A percentile compares a stretch with the other conserved stretches of the same genome.
Evolutionary conservation across 2,329 filamentous ascomycete genomes (phyloP).

Genomic region (Colletotrichum sp.): DNA sequence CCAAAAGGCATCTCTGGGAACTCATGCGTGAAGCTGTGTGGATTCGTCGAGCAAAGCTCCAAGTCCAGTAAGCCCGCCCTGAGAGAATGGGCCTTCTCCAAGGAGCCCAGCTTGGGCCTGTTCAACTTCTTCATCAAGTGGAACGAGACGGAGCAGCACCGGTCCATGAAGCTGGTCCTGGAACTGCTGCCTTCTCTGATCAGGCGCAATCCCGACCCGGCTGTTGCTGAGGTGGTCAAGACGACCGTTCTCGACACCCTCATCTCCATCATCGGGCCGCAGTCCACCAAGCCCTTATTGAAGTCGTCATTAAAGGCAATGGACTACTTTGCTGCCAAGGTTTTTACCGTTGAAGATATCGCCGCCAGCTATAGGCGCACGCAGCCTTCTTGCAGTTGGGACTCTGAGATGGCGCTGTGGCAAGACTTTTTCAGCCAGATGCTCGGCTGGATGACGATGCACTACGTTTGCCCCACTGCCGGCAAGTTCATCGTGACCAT

Average conservation of each 20-base stretch:
- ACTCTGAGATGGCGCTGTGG: slow-evolving; percentile 44
- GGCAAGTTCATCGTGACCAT: slow-evolving; percentile 66
- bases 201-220: slow-evolving; percentile 50
- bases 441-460: slow-evolving; percentile 61
- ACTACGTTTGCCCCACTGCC: slow-evolving; percentile 63
- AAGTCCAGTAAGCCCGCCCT: slow-evolving; percentile 51
- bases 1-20: slow-evolving; percentile 61
- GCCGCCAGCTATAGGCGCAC: slow-evolving; percentile 43
- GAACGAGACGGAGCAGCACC: slow-evolving; percentile 69
- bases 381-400: slow-evolving; percentile 27
- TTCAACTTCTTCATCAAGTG: slow-evolving; percentile 70
- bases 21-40: slow-evolving; percentile 64
- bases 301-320: slow-evolving; percentile 74
- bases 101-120: slow-evolving; percentile 50
- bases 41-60: slow-evolving; percentile 65
- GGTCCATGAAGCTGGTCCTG: slow-evolving; percentile 67
- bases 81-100: slow-evolving; percentile 55
- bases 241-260: slow-evolving; percentile 53
- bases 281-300: slow-evolving; percentile 66
- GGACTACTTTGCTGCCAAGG: slow-evolving; percentile 69
- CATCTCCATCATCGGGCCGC: slow-evolving; percentile 63
- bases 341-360: slow-evolving; percentile 55
- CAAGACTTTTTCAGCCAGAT: slow-evolving; percentile 53
- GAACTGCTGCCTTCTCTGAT: slow-evolving; percentile 61
- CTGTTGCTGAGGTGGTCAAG: slow-evolving; percentile 44